Evolutionary conservation across 208 protist genomes (phyloP).

Genomic region (Phytomonas francai): DNA sequence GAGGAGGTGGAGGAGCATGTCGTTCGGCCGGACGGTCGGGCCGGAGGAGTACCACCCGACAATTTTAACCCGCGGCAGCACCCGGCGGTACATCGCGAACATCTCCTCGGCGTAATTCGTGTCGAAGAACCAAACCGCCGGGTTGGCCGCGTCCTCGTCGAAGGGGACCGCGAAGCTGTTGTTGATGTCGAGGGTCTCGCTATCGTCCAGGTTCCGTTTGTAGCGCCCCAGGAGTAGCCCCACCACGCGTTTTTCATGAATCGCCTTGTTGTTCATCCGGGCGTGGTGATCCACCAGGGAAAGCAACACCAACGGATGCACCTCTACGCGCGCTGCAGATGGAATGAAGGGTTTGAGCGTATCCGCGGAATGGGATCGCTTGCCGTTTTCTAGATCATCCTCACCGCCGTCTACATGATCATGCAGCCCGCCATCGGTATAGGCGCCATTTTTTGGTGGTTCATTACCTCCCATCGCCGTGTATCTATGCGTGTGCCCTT

Average conservation of each 20-base stretch:
- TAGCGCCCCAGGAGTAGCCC: slow-evolving; percentile 95
- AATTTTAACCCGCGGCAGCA: slow-evolving; percentile 96
- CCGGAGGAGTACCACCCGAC: slow-evolving; percentile 99
- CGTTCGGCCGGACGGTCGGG: slow-evolving; percentile 92
- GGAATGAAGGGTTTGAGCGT: slow-evolving; percentile 27
- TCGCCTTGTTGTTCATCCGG: slow-evolving; percentile 90
- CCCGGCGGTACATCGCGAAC: slow-evolving; percentile 98
- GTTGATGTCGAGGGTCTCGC: slow-evolving; percentile 85
- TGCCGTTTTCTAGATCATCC: slow-evolving; percentile 16
- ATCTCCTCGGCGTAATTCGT: slow-evolving; percentile 94
- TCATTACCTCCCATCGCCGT: neutral
- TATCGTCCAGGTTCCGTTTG: slow-evolving; percentile 32
- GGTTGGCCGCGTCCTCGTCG: slow-evolving; percentile 97
- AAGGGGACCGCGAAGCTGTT: slow-evolving; percentile 99
- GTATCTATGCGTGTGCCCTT: slow-evolving; percentile 8
- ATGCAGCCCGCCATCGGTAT: neutral
- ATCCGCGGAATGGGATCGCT: slow-evolving; percentile 16
- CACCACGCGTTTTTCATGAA: slow-evolving; percentile 93
- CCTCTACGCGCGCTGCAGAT: slow-evolving; percentile 82
- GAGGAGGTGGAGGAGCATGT: slow-evolving; percentile 97
- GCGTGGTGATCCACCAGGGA: slow-evolving; percentile 99
- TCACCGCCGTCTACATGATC: neutral
- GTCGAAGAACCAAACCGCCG: slow-evolving; percentile 99
- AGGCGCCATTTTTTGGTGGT: neutral
- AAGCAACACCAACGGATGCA: slow-evolving; percentile 98